Evolutionary conservation across 2,329 filamentous ascomycete species (phyloP).

Genomic region (Amauroascus niger): DNA sequence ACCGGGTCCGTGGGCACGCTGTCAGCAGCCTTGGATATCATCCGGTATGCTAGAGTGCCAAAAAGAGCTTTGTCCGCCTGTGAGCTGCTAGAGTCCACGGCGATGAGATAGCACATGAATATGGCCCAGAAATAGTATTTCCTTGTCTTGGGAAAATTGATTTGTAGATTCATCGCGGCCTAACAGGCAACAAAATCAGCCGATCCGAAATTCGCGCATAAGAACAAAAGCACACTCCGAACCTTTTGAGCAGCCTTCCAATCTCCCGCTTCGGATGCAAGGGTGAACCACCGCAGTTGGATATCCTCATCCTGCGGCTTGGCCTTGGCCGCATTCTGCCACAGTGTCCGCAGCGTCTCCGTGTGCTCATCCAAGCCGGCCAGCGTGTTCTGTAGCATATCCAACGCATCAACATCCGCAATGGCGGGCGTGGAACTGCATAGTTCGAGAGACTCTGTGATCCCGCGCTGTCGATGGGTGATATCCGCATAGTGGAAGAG

Average conservation of each 20-base stretch:
- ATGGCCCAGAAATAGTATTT: constrained; percentile 44
- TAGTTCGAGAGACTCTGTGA: constrained; percentile 35
- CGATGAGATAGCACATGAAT: constrained; percentile 37
- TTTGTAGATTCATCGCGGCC: constrained; percentile 43
- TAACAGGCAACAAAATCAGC: constrained; percentile 23
- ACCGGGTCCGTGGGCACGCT: constrained; percentile 38
- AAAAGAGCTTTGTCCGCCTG: constrained; percentile 39
- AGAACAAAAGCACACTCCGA: neutral
- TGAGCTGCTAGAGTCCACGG: constrained; percentile 28
- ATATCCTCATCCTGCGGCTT: constrained; percentile 38
- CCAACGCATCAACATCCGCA: constrained; percentile 38
- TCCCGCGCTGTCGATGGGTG: constrained; percentile 35
- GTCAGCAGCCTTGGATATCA: constrained; percentile 40
- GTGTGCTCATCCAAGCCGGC: constrained; percentile 28
- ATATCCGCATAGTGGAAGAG: constrained; percentile 35
- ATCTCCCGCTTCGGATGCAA: constrained; percentile 33
- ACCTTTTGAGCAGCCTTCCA: constrained; percentile 44
- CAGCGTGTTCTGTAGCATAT: constrained; percentile 36
- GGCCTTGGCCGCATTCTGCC: constrained; percentile 40
- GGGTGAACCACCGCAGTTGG: constrained; percentile 38
- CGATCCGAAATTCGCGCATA: constrained; percentile 5
- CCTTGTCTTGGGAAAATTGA: constrained; percentile 40
- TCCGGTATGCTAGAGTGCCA: constrained; percentile 43
- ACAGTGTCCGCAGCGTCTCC: constrained; percentile 31
- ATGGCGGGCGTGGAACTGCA: constrained; percentile 36